Conservation (phyloP, 768 basidiomycete genomes). For the Calocera viscosa region DNA sequence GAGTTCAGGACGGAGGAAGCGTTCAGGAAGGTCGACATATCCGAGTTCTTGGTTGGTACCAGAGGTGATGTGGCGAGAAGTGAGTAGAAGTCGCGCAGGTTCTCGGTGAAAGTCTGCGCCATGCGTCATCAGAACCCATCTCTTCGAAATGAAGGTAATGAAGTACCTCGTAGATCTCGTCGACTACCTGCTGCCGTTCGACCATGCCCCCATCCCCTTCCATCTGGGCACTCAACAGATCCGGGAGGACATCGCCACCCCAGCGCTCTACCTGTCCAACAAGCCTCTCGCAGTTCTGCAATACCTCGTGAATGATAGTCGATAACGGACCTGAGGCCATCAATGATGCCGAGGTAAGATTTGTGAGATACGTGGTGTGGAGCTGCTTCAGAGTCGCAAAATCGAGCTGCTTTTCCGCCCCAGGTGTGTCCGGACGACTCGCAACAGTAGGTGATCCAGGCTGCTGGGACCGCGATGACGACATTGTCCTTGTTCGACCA, state of each 20-base stretch:
- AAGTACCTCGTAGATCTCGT: conserved; percentile 65
- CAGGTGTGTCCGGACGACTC: neutral
- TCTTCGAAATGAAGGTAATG: too few relatives aligned
- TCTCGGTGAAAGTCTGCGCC: conserved; percentile 50
- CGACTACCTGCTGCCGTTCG: conserved; percentile 54
- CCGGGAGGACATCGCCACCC: conserved; percentile 83
- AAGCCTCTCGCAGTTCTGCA: conserved; percentile 76
- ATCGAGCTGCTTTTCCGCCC: conserved; percentile 39
- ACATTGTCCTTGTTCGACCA: neutral
- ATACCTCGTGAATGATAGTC: conserved; percentile 51
- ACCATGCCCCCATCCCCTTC: conserved; percentile 47
- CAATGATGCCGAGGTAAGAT: conserved; percentile 65
- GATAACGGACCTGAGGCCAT: conserved; percentile 54
- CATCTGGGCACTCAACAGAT: conserved; percentile 69
- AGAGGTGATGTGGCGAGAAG: conserved; percentile 48
- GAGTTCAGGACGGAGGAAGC: conserved; percentile 38
- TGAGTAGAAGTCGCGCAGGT: conserved; percentile 67
- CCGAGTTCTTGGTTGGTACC: neutral
- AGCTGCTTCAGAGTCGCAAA: conserved; percentile 76
- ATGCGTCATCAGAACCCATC: too few relatives aligned
- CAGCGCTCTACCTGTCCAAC: conserved; percentile 82
- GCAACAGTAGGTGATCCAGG: neutral
- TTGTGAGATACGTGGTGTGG: conserved; percentile 68
- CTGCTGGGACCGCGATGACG: neutral
- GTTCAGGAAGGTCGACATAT: conserved; percentile 50